Evolutionary conservation across 129 eudicot species (phyloP).

Genomic region (Ambrosia artemisiifolia): DNA sequence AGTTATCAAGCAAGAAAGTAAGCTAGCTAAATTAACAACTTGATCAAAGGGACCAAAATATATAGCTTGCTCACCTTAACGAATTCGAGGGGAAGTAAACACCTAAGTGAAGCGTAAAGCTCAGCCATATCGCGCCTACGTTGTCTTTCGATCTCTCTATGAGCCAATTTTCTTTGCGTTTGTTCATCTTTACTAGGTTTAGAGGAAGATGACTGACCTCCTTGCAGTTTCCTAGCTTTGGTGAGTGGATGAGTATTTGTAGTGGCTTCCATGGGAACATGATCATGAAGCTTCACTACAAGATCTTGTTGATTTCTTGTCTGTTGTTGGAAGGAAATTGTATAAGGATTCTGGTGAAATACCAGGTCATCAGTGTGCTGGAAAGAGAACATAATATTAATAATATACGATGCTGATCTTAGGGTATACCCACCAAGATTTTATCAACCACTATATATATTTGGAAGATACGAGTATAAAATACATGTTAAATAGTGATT

Average conservation of each 20-base stretch:
- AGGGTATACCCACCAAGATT: conserved; percentile 27
- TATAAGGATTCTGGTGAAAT: conserved; percentile 28
- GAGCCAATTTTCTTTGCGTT: conserved; percentile 38
- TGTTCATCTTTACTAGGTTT: conserved; percentile 28
- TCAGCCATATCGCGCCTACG: conserved; percentile 73
- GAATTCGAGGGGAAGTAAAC: conserved; percentile 63
- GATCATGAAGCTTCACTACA: conserved; percentile 15
- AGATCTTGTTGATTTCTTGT: conserved; percentile 36
- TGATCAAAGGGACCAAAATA: too few species aligned
- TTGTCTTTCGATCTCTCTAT: conserved; percentile 58
- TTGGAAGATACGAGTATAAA: conserved; percentile 10
- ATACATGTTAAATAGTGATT: conserved; percentile 16
- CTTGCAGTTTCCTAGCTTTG: conserved; percentile 24
- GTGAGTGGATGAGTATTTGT: conserved; percentile 6
- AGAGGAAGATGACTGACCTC: conserved; percentile 19
- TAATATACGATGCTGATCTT: conserved; percentile 9
- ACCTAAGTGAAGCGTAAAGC: conserved; percentile 60
- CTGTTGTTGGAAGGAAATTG: conserved; percentile 30
- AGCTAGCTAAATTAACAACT: background rate
- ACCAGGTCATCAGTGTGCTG: conserved; percentile 40
- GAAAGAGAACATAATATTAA: conserved; percentile 46
- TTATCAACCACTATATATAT: conserved; percentile 21
- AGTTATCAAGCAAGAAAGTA: background rate
- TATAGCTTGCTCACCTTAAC: conserved; percentile 40
- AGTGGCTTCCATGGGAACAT: conserved; percentile 20